Conservation (phyloP, 2,329 filamentous ascomycete genomes). For the Parascedosporium putredinis region DNA sequence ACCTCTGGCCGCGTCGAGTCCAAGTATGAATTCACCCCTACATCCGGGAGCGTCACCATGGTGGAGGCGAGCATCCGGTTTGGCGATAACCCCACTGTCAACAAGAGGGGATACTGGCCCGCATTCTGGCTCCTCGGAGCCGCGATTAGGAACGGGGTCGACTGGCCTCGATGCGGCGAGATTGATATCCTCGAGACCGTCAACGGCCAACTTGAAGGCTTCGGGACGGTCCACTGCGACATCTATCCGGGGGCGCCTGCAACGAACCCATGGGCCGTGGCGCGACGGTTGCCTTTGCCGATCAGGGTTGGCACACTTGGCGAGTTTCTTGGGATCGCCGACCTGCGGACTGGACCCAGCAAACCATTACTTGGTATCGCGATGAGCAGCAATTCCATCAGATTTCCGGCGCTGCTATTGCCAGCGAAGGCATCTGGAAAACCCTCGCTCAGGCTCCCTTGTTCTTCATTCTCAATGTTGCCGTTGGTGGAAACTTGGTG, state of each 20-base stretch:
- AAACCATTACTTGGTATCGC: conserved; percentile 41
- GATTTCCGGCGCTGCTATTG: conserved; percentile 33
- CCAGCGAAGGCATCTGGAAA: conserved; percentile 35
- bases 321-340: conserved; percentile 39
- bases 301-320: conserved; percentile 37
- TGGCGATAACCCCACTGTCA: conserved; percentile 27
- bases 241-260: conserved; percentile 34
- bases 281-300: conserved; percentile 22
- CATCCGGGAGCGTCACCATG: conserved; percentile 31
- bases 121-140: conserved; percentile 49
- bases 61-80: conserved; percentile 37
- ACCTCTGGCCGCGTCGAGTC: conserved; percentile 46
- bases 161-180: conserved; percentile 45
- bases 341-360: conserved; percentile 30
- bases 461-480: conserved; percentile 44
- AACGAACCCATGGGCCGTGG: conserved; percentile 37
- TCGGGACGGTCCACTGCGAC: conserved; percentile 44
- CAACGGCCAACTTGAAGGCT: conserved; percentile 35
- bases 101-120: conserved; percentile 46
- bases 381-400: conserved; percentile 34
- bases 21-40: conserved; percentile 34
- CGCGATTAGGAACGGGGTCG: conserved; percentile 32
- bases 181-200: conserved; percentile 48
- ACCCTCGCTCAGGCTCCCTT: conserved; percentile 38
- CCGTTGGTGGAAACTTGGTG: conserved; percentile 43